A percentile compares a stretch with the other conserved stretches of the same genome.
These are phyloP conservation scores for Pyrenopolyporus hunteri DNA, from an alignment of 495 filamentous ascomycete species.

Conservation along the genomic window DNA sequence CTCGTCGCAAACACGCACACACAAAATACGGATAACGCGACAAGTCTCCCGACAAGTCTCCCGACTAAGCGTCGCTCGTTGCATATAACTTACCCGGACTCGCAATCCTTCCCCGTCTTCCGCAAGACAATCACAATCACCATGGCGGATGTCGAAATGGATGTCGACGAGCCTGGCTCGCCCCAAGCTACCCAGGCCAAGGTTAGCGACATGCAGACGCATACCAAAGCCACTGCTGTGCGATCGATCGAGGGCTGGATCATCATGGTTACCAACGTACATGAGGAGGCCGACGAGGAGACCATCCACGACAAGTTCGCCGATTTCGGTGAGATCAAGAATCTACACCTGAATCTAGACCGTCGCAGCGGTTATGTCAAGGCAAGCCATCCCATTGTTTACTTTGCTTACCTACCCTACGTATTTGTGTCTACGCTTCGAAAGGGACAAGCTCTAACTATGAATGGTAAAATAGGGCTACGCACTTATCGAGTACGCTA, in stretches of 20 bases:
- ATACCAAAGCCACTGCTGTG: constrained; percentile 83
- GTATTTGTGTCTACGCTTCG: neutral
- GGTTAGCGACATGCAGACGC: constrained; percentile 71
- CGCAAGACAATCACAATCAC: constrained; percentile 27
- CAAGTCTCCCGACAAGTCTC: no score
- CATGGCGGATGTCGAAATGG: constrained; percentile 80
- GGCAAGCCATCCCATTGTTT: constrained; percentile 56
- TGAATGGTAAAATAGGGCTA: constrained; percentile 68
- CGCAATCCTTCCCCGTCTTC: no score
- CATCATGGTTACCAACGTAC: constrained; percentile 92
- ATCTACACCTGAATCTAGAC: constrained; percentile 93
- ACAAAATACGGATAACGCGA: no score
- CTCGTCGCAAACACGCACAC: no score
- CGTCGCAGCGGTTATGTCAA: constrained; percentile 97
- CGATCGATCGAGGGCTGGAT: constrained; percentile 99
- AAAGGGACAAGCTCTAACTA: neutral
- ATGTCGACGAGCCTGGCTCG: constrained; percentile 67
- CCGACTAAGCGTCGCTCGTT: no score
- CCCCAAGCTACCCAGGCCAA: constrained; percentile 53
- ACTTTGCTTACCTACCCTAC: neutral
- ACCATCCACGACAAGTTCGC: constrained; percentile 92
- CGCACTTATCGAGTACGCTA: constrained; percentile 91
- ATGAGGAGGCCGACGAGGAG: constrained; percentile 97
- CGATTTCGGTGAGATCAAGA: constrained; percentile 97
- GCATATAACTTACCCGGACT: no score